Base-by-base conservation (phyloP, 345 rosid species). In the Geranium brycei region DNA sequence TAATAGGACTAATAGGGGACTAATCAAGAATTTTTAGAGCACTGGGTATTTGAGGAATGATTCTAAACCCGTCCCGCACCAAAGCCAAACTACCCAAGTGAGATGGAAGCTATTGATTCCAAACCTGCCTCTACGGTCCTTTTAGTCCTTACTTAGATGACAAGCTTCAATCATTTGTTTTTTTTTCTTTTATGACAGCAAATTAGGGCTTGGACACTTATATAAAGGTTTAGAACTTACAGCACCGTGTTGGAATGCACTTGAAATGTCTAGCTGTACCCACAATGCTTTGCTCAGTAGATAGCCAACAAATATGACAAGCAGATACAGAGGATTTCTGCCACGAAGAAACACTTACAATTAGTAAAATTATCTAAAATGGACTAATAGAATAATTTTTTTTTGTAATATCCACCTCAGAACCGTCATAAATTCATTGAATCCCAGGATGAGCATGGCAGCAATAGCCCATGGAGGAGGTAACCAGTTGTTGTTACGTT, bases 381-480 rank as follows among this genome's bases (percentile, higher is more conserved):
- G 64, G 62, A 62, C 40, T 15, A 62, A 59, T 40, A 60, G 65
- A 59, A 31, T 57, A 17, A 55, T 7, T 59, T 64, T 28, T 28
- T 31, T 5, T 35, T 41, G 19, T 58, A 69, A 28, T 56, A 59
- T 31, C 28, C 70, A 91, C 99, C 99, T 95, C 72, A 95, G 76
- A 66, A 95, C 89, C 62, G 96, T 91, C 97, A 95, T 95, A 66
- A 95, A 95, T 80, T 95, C 99, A 67, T 95, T 91, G 71, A 95
- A 95, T 67, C 99, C 99, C 63, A 95, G 86, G 71, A 91, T 75
- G 31, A 84, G 55, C 77, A 95, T 51, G 7, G 97, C 96, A 64
- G 71, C 80, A 71, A 95, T 91, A 59, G 99, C 99, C 99, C 99
- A 91, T 76, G 99, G 97, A 72, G 99, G 99, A 64, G 99, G 99